These are phyloP conservation scores for Acacia pycnantha DNA, from an alignment of 331 rosid species.

Conservation along the genomic window DNA sequence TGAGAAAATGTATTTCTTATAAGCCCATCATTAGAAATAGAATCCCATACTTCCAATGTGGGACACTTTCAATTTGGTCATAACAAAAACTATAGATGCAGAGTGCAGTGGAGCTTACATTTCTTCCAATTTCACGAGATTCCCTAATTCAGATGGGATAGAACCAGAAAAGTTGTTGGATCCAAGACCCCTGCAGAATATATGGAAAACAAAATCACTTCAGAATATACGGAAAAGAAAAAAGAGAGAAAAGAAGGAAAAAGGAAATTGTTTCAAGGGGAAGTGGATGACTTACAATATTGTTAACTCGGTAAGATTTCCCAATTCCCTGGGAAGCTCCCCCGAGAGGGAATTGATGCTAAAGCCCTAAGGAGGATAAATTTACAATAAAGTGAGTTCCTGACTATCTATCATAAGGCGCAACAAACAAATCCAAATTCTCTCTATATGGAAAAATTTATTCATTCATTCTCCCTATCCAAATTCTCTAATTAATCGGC, in stretches of 20 bases:
- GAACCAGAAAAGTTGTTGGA: slow-evolving; percentile 44
- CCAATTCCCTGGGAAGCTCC: slow-evolving; percentile 68
- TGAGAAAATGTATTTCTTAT: not conserved
- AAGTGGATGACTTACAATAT: slow-evolving; percentile 41
- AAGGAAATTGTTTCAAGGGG: not conserved
- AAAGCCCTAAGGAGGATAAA: slow-evolving; percentile 35
- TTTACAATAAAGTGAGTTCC: slow-evolving; percentile 1
- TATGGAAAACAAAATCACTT: not conserved
- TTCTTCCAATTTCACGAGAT: slow-evolving; percentile 29
- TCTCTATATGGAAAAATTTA: not conserved
- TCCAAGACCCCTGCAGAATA: slow-evolving; percentile 27
- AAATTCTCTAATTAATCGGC: not conserved
- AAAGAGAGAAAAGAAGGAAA: no score
- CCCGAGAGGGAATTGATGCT: slow-evolving; percentile 66
- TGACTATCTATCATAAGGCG: not conserved
- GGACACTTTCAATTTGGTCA: not conserved
- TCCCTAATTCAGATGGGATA: slow-evolving; percentile 48
- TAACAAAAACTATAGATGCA: not conserved
- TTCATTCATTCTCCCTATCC: not conserved
- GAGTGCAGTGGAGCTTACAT: slow-evolving; percentile 33
- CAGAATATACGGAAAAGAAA: not conserved
- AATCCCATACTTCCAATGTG: not conserved
- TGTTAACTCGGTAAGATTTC: slow-evolving; percentile 45
- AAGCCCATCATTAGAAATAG: not conserved
- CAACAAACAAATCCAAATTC: not conserved